Percentiles rank a stretch among this genome's conserved stretches.
These are phyloP conservation scores for Diaporthe vexans DNA, from an alignment of 2,329 filamentous ascomycete genomes.

Conservation along the genomic window DNA sequence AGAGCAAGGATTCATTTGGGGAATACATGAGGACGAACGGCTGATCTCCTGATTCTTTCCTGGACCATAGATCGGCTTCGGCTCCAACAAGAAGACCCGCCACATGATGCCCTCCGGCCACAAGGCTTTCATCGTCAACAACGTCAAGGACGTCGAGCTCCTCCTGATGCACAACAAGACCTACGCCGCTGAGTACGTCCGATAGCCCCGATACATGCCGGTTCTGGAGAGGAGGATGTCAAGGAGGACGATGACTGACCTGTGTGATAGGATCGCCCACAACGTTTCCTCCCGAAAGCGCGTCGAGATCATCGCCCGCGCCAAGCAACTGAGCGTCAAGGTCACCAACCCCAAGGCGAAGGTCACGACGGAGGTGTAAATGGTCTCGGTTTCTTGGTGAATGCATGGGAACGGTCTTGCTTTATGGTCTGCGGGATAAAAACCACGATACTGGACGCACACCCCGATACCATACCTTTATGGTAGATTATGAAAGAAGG, in stretches of 20 bases:
- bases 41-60: slow-evolving; percentile 33
- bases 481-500: slow-evolving; percentile 42
- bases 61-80: slow-evolving; percentile 87
- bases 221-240: background rate
- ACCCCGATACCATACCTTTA: slow-evolving; percentile 38
- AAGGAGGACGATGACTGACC: slow-evolving; percentile 34
- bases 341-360: slow-evolving; percentile 99
- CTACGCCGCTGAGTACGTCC: slow-evolving; percentile 95
- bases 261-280: slow-evolving; percentile 84
- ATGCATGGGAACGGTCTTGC: slow-evolving; percentile 45
- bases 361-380: slow-evolving; percentile 93
- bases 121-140: slow-evolving; percentile 99
- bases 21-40: background rate
- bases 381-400: slow-evolving; percentile 44
- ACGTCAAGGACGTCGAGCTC: slow-evolving; percentile 94
- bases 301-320: slow-evolving; percentile 96
- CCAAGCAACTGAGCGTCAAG: slow-evolving; percentile 99
- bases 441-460: slow-evolving; percentile 41
- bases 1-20: background rate
- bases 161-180: slow-evolving; percentile 99
- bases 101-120: slow-evolving; percentile 99
- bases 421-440: slow-evolving; percentile 44
- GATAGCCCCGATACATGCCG: background rate
- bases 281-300: slow-evolving; percentile 98
- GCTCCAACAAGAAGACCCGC: slow-evolving; percentile 99